Evolutionary conservation across 2,329 filamentous ascomycete genomes (phyloP), one percentile per base, ranked within the genome.

Genomic region (Nothopassalora personata): DNA sequence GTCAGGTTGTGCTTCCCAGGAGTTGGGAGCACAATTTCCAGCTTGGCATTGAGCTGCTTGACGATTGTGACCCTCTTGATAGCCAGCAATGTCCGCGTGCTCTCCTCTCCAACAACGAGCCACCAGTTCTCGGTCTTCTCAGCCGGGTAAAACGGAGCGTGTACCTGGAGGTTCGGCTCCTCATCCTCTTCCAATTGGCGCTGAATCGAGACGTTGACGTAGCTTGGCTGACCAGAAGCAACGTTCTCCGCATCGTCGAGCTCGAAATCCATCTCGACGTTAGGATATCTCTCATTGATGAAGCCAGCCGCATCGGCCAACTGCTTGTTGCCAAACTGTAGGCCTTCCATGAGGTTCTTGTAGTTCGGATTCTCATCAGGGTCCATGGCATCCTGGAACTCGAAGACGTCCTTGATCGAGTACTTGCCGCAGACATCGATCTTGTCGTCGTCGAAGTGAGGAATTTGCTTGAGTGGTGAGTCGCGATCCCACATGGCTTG

Each of bases 401-500:
- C 92, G 69, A 96, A 93, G 65, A 99, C 87, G 68, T 97, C 93
- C 69, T 91, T 92, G 79, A 99, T 88, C 63, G 84, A 87, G 72
- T 86, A 89, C 59, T 89, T 86, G 70, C 89, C 89, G 48, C 90
- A 91, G 64, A 85, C 88, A 75, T 93, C 89, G 66, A 97, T 87
- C 53, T 89, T 87, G 61, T 93, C 87, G 39, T 87, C 84, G 15
- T 87, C 85, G 74, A 97, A 97, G 78, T 97, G 91, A 66, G 94
- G 94, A 70, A 99, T 97, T 76, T 99, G 94, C 79, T 97, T 97
- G 66, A 99, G 82, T 43, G 94, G 92, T 69, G 90, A 95, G 74
- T 99, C 94, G 59, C 92, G 89, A 76, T 99, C 93, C 94, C 94
- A 99, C 90, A 97, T 96, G 53, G 89, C 92, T 77, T 99, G 94